These are phyloP conservation scores for Climacium dendroides DNA, from an alignment of 225 moss, liverwort and hornwort genomes.

Conservation along the genomic window DNA sequence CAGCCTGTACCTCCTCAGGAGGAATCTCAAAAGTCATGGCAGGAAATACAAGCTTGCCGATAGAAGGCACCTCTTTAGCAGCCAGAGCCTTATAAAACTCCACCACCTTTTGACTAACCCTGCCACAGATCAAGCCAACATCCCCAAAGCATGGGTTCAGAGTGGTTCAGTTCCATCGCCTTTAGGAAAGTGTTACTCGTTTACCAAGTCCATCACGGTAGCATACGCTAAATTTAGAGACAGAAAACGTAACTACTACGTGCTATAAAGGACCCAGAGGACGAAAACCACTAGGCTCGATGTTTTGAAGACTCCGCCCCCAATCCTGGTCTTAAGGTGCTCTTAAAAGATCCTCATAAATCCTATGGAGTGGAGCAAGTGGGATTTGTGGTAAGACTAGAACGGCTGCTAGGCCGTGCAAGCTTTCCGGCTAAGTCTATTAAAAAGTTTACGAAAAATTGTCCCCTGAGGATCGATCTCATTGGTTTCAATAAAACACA, in stretches of 20 bases:
- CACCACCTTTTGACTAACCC: slow-evolving; percentile 26
- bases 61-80: not conserved
- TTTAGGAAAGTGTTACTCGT: not conserved
- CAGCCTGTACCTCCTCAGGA: not conserved
- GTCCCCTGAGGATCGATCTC: not conserved
- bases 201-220: not conserved
- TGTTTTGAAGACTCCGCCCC: not conserved
- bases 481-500: not conserved
- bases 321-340: not conserved
- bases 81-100: slow-evolving; percentile 27
- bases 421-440: not conserved
- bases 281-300: not conserved
- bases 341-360: not conserved
- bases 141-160: not conserved
- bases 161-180: not conserved
- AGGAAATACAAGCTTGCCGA: not conserved
- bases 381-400: not conserved
- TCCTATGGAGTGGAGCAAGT: not conserved
- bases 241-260: not conserved
- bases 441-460: not conserved
- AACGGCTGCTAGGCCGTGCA: no score
- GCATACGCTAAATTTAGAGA: not conserved
- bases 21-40: not conserved
- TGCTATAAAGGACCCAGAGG: not conserved
- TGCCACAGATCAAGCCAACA: not conserved